A percentile compares a stretch with the other conserved stretches of the same genome.
Conservation (phyloP, 345 rosid species). For the Salix dunnii region DNA sequence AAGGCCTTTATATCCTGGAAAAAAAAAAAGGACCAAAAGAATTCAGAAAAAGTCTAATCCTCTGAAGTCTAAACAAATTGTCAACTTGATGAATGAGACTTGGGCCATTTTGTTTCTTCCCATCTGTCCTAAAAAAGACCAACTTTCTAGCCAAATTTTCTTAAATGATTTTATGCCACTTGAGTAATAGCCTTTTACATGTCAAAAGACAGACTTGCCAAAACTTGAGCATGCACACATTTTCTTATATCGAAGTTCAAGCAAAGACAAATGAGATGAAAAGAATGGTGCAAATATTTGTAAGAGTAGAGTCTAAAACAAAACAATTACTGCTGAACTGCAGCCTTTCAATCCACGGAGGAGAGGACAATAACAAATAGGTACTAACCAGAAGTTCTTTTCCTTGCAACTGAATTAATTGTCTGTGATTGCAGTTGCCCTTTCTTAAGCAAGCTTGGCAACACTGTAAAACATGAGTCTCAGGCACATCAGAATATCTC, state of each 20-base stretch:
- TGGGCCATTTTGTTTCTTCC: no score
- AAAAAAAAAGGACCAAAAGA: neutral
- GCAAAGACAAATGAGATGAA: neutral
- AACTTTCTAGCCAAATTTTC: no score
- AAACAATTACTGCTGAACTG: neutral
- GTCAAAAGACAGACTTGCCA: no score
- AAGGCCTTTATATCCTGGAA: slow-evolving; percentile 66
- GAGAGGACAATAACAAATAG: neutral
- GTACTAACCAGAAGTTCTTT: slow-evolving; percentile 65
- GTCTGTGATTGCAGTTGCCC: slow-evolving; percentile 42
- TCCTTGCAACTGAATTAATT: slow-evolving; percentile 59
- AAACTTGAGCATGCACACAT: neutral
- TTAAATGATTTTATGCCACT: no score
- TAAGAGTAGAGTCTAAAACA: neutral
- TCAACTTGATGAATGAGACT: no score
- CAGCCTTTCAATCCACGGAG: neutral
- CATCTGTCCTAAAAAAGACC: no score
- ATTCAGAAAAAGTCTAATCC: neutral
- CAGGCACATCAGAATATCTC: neutral
- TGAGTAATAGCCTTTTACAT: no score
- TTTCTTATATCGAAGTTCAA: neutral
- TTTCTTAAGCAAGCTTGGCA: slow-evolving; percentile 40
- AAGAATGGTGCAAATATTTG: no score
- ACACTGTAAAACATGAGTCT: slow-evolving; percentile 39
- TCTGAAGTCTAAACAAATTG: no score